Percentiles rank a stretch among this genome's conserved stretches.
Conservation (phyloP, 805 yeast genomes). For the Torulaspora delbrueckii region DNA sequence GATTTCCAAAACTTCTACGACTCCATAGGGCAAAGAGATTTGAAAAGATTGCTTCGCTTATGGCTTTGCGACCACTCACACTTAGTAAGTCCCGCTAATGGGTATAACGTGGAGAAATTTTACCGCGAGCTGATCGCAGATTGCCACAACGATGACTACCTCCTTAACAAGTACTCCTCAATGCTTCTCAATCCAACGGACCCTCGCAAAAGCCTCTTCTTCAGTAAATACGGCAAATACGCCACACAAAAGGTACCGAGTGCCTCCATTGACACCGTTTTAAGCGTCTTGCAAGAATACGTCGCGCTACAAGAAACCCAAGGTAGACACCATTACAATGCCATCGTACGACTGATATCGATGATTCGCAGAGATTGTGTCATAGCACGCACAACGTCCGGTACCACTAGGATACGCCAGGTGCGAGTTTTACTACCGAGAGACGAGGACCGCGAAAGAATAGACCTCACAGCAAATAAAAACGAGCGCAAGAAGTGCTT, state of each 20-base stretch:
- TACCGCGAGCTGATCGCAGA: slow-evolving; percentile 23
- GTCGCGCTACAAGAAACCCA: slow-evolving; percentile 11
- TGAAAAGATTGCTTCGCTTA: slow-evolving; percentile 22
- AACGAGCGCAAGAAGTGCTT: slow-evolving; percentile 16
- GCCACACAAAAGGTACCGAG: slow-evolving; percentile 6
- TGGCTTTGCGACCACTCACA: slow-evolving; percentile 31
- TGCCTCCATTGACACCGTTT: slow-evolving; percentile 24
- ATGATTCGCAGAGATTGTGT: slow-evolving; percentile 27
- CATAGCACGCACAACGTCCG: slow-evolving; percentile 3
- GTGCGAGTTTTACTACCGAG: slow-evolving; percentile 18
- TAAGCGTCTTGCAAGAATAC: slow-evolving; percentile 22
- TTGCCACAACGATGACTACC: slow-evolving; percentile 16
- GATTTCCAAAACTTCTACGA: slow-evolving; percentile 27
- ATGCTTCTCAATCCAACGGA: slow-evolving; percentile 22
- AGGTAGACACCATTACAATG: slow-evolving; percentile 16
- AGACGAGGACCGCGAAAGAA: slow-evolving; percentile 7
- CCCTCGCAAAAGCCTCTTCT: slow-evolving; percentile 14
- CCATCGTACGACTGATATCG: slow-evolving; percentile 24
- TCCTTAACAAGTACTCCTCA: slow-evolving; percentile 25
- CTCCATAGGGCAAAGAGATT: slow-evolving; percentile 8
- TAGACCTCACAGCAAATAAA: slow-evolving; percentile 2
- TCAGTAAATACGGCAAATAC: slow-evolving; percentile 11
- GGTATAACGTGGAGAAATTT: slow-evolving; percentile 18
- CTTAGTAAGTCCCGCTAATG: slow-evolving; percentile 10
- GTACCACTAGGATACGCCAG: background rate